Percentiles rank a stretch among this genome's conserved stretches.
Conservation (phyloP, 352 stramenopile genomes). For the Globisporangium irregulare region DNA sequence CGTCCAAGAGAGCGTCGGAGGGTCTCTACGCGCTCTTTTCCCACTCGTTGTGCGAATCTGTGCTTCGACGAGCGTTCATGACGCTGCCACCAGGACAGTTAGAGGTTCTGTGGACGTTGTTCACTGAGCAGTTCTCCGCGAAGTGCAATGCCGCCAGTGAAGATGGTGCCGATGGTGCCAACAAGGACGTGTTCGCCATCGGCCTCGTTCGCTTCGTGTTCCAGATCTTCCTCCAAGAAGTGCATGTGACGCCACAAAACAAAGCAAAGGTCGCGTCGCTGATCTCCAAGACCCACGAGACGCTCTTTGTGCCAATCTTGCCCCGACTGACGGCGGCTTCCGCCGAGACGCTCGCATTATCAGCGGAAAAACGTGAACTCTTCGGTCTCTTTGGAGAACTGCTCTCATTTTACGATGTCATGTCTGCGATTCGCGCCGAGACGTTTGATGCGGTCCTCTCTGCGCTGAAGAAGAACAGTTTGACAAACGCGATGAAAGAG, state of each 20-base stretch:
- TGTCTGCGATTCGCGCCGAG: constrained; percentile 35
- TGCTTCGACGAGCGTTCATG: constrained; percentile 67
- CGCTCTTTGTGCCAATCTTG: constrained; percentile 39
- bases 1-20: constrained; percentile 17
- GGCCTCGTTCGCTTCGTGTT: constrained; percentile 69
- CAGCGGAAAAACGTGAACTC: constrained; percentile 51
- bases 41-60: constrained; percentile 36
- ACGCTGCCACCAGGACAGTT: constrained; percentile 73
- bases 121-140: constrained; percentile 46
- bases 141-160: constrained; percentile 15
- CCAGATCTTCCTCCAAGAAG: constrained; percentile 72
- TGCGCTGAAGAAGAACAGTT: constrained; percentile 32
- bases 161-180: background rate
- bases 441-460: constrained; percentile 47
- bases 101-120: constrained; percentile 69
- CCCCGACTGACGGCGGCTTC: constrained; percentile 14
- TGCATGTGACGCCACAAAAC: constrained; percentile 78
- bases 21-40: constrained; percentile 56
- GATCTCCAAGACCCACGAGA: constrained; percentile 48
- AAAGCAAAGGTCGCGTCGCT: constrained; percentile 54
- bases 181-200: constrained; percentile 23
- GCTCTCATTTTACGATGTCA: constrained; percentile 61
- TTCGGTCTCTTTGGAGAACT: constrained; percentile 78
- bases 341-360: constrained; percentile 21
- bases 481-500: constrained; percentile 33